Conservation (phyloP, 345 rosid species). For the Euclidium syriacum region DNA sequence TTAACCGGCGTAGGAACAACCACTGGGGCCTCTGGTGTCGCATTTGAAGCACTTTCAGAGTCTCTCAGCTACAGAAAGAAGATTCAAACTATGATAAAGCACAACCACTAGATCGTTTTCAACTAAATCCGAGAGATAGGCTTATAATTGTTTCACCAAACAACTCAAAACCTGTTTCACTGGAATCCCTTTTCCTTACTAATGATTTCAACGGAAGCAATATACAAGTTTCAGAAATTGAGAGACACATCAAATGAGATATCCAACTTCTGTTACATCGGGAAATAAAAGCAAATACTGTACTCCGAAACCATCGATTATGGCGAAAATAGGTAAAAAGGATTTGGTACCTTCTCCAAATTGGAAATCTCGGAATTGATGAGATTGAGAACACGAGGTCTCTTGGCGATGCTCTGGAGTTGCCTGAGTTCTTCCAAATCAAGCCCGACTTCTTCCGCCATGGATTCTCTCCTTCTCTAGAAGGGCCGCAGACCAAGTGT, state of each 20-base stretch:
- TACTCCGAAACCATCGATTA: neutral
- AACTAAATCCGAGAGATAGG: neutral
- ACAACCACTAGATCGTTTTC: neutral
- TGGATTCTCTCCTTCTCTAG: conserved; percentile 4
- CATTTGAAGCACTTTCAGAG: conserved; percentile 10
- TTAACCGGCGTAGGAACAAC: conserved; percentile 39
- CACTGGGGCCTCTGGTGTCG: conserved; percentile 34
- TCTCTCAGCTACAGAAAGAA: conserved; percentile 17
- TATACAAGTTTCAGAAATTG: neutral
- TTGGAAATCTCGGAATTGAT: conserved; percentile 55
- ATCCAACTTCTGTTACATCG: neutral
- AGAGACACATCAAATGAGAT: neutral
- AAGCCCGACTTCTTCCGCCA: conserved; percentile 62
- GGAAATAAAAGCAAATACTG: neutral
- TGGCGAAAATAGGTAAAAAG: neutral
- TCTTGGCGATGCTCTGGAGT: conserved; percentile 65
- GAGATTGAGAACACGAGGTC: conserved; percentile 62
- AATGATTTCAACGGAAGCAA: neutral
- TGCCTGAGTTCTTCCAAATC: conserved; percentile 81
- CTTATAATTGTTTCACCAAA: neutral
- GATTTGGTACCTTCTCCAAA: conserved; percentile 58
- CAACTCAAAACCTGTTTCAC: neutral
- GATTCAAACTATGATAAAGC: neutral
- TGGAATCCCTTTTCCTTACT: neutral
- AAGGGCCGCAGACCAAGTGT: conserved; percentile 7